Evolutionary conservation across 768 basidiomycete species (phyloP), one percentile per base, ranked within the genome.

Genomic region (Austroboletus festivus): DNA sequence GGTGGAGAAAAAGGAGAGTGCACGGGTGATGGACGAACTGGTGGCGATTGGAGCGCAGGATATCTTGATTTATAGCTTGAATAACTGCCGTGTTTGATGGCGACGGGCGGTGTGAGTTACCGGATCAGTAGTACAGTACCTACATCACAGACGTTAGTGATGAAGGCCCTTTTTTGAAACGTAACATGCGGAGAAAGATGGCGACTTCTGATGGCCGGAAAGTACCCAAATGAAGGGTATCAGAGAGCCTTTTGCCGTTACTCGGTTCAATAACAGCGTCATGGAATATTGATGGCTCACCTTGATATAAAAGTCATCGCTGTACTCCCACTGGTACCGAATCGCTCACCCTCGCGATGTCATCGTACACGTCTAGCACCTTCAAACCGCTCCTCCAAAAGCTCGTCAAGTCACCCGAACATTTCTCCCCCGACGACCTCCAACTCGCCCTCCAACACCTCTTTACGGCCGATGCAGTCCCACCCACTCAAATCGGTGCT

Each of bases 71-170:
- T 88, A 95, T 63, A 89, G 83, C 53, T 69, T 99, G 55, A 85
- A 92, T 65, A 97, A 98, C 67, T 98, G 94, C 74, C 81, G 93
- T 67, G 94, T 97, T 24, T 91, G 40, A 28, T n/a, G n/a, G n/a
- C n/a, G n/a, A n/a, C n/a, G n/a, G n/a, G n/a, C n/a, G n/a, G n/a
- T n/a, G n/a, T n/a, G n/a, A n/a, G n/a, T n/a, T n/a, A n/a, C n/a
- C n/a, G n/a, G n/a, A n/a, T n/a, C n/a, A n/a, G n/a, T n/a, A n/a
- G n/a, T n/a, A n/a, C n/a, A n/a, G n/a, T n/a, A n/a, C n/a, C n/a
- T n/a, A n/a, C n/a, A n/a, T n/a, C n/a, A n/a, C n/a, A n/a, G n/a
- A n/a, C n/a, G n/a, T n/a, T n/a, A n/a, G n/a, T n/a, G n/a, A n/a
- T n/a, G n/a, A n/a, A n/a, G n/a, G n/a, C n/a, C n/a, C n/a, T n/a